These are phyloP conservation scores for Coemansia sp. DNA, from an alignment of 192 early-diverging fungal genomes.

Conservation along the genomic window DNA sequence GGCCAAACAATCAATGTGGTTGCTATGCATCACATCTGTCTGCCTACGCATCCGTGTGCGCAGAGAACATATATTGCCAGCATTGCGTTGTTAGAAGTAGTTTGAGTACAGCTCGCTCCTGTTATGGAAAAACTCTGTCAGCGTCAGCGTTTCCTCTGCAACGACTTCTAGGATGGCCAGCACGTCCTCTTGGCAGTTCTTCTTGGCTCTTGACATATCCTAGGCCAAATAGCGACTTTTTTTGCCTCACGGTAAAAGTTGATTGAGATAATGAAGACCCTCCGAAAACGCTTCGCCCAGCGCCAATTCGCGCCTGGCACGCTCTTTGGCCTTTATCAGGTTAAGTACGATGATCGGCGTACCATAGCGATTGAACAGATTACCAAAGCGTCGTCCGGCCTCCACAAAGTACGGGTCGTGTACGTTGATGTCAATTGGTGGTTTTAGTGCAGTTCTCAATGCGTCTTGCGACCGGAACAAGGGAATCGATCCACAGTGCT, in stretches of 20 bases:
- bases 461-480: slow-evolving; percentile 94
- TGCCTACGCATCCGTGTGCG: slow-evolving; percentile 22
- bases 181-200: slow-evolving; percentile 87
- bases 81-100: slow-evolving; percentile 20
- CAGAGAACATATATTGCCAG: slow-evolving; percentile 13
- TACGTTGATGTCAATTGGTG: slow-evolving; percentile 86
- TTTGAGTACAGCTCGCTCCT: slow-evolving; percentile 66
- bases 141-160: slow-evolving; percentile 77
- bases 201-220: slow-evolving; percentile 98
- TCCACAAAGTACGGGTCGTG: slow-evolving; percentile 92
- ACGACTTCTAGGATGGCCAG: slow-evolving; percentile 86
- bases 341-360: slow-evolving; percentile 91
- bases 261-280: slow-evolving; percentile 82
- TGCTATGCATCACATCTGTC: slow-evolving; percentile 71
- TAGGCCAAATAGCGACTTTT: slow-evolving; percentile 89
- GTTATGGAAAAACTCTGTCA: slow-evolving; percentile 93
- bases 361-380: slow-evolving; percentile 90
- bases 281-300: slow-evolving; percentile 84
- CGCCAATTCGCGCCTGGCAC: slow-evolving; percentile 80
- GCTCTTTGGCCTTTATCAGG: slow-evolving; percentile 94
- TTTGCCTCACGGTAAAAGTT: slow-evolving; percentile 77
- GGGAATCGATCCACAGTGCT: slow-evolving; percentile 97
- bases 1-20: slow-evolving; percentile 98
- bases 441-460: slow-evolving; percentile 90
- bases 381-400: slow-evolving; percentile 89